Base-by-base conservation (phyloP, 306 rosid genomes). In the Luffa aegyptiaca region DNA sequence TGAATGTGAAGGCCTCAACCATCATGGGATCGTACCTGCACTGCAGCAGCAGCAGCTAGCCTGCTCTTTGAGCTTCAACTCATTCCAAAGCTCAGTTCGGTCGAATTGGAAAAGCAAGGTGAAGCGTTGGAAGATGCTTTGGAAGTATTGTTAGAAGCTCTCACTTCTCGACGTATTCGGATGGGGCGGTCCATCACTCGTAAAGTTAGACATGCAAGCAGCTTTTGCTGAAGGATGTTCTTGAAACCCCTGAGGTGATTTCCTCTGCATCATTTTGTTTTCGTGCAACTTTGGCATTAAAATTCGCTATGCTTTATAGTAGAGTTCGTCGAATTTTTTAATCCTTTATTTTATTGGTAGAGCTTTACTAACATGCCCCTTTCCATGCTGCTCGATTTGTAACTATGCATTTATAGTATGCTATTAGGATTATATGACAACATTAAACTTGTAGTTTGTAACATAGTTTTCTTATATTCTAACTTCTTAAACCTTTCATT, bases 11-110 rank as follows among this genome's bases (percentile, higher is more conserved):
- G 98, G 87, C 97, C 98, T 77, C 97, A 94, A 75, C 98, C 98
- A 55, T 91, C 97, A 53, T 91, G 97, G 98, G 98, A 94, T 61
- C 97, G 97, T 3, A 94, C 98, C 17, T 94, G 97, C 76, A 94
- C 98, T 0, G 97, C 97, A 0, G 97, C 93, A 12, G 98, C 98
- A 0, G 97, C 93, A 0, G 85, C 82, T 37, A 90, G 91, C 82
- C 86, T 92, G 72, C 95, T 94, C 81, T 87, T 83, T 8, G 98
- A 92, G 88, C 88, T 94, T 79, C 92, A 94, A 70, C 81, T 81
- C 68, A 88, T 92, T 86, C 89, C 92, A 4, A 83, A 77, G 76
- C 88, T 88, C 71, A 86, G 86, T 79, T 81, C 90, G 20, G 18
- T 33, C 46, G 90, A 80, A 70, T 87, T 92, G 81, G 97, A 88